Conservation (phyloP, 352 stramenopile species). For the Pythium sp. region DNA sequence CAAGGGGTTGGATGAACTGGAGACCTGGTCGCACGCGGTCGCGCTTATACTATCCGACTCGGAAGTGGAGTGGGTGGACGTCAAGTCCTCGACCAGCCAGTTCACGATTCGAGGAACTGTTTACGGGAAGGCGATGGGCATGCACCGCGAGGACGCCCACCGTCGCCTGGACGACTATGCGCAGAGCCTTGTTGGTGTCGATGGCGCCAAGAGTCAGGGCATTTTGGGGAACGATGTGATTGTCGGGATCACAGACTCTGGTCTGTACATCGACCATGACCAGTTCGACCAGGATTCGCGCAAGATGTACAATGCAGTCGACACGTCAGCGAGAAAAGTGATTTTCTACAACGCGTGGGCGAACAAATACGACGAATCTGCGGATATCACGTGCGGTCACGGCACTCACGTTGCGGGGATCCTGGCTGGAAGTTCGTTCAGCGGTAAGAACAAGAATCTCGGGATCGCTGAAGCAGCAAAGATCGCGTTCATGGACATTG, state of each 20-base stretch:
- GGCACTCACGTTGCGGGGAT: constrained; percentile 88
- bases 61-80: constrained; percentile 67
- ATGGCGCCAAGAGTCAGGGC: constrained; percentile 49
- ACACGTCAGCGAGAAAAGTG: constrained; percentile 60
- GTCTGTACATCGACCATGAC: constrained; percentile 79
- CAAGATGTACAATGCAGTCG: constrained; percentile 38
- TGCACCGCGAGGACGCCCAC: background rate
- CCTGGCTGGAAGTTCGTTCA: constrained; percentile 72
- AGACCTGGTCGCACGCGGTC: constrained; percentile 58
- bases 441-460: constrained; percentile 43
- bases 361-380: constrained; percentile 60
- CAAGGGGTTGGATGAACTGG: constrained; percentile 48
- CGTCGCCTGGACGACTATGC: constrained; percentile 66
- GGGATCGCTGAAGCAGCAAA: constrained; percentile 76
- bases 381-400: constrained; percentile 75
- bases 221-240: constrained; percentile 71
- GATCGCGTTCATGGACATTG: constrained; percentile 92
- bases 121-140: constrained; percentile 14
- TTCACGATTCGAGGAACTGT: constrained; percentile 29
- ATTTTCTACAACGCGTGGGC: constrained; percentile 80
- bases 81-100: constrained; percentile 32
- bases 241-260: constrained; percentile 81
- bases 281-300: constrained; percentile 74
- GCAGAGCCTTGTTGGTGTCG: constrained; percentile 57
- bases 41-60: constrained; percentile 43